These are phyloP conservation scores for Phylloporus scabripes DNA, from an alignment of 768 basidiomycete species.

Conservation along the genomic window DNA sequence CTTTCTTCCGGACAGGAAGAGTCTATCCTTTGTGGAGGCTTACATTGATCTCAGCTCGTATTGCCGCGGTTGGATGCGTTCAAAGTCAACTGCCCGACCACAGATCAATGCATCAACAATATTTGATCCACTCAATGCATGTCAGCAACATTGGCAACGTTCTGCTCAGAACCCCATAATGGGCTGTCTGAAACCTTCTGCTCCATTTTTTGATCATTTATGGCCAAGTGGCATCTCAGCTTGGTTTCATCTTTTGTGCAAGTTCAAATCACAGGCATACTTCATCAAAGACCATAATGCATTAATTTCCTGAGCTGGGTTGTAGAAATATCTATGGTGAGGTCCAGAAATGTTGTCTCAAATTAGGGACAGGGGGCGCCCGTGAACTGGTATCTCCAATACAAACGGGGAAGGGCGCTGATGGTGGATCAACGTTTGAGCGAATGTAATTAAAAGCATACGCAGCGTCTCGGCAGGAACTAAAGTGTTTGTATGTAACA, in stretches of 20 bases:
- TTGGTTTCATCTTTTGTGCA: neutral
- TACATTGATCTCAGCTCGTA: neutral
- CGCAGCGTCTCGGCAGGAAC: conserved; percentile 19
- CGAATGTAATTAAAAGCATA: conserved; percentile 24
- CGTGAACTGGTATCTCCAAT: conserved; percentile 9
- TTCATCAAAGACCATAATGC: neutral
- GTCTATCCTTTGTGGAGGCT: neutral
- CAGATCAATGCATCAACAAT: neutral
- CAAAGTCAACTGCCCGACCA: neutral
- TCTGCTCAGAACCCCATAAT: neutral
- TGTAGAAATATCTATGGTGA: neutral
- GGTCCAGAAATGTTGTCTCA: conserved; percentile 10
- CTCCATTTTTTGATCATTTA: neutral
- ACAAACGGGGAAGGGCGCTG: neutral
- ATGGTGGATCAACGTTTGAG: conserved; percentile 14
- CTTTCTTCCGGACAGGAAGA: neutral
- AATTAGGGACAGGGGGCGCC: neutral
- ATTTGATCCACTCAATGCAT: neutral
- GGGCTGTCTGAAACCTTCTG: neutral
- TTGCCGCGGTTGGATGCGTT: too few species aligned
- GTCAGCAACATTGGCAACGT: neutral
- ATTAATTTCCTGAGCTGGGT: neutral
- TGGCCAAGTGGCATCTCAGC: too few species aligned
- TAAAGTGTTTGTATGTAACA: conserved; percentile 20
- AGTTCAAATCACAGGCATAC: neutral